Conservation (phyloP, 2,329 filamentous ascomycete species). For the Passalora sequoiae region DNA sequence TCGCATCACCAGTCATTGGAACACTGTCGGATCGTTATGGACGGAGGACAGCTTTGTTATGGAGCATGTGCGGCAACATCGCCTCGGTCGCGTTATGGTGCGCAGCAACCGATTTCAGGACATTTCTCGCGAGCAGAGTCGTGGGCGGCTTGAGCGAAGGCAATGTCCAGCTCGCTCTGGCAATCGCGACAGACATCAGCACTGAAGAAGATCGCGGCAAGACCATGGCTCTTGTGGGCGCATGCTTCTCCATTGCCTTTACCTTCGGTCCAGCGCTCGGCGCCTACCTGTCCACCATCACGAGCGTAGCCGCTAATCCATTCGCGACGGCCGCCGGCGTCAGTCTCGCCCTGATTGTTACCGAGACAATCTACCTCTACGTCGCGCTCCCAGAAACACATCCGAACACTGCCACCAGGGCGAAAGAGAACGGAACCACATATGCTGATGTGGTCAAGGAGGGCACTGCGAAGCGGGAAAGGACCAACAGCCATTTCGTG, state of each 20-base stretch:
- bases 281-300: conserved; percentile 74
- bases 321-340: conserved; percentile 91
- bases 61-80: conserved; percentile 90
- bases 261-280: conserved; percentile 92
- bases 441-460: conserved; percentile 22
- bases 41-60: conserved; percentile 77
- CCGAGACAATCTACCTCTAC: conserved; percentile 87
- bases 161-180: conserved; percentile 92
- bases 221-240: conserved; percentile 94
- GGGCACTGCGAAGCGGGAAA: conserved; percentile 34
- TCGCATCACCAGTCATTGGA: conserved; percentile 89
- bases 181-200: conserved; percentile 93
- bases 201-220: conserved; percentile 77
- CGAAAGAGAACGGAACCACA: conserved; percentile 21
- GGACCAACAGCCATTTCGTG: conserved; percentile 77
- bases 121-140: conserved; percentile 86
- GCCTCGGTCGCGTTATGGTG: conserved; percentile 93
- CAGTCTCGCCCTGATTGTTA: conserved; percentile 74
- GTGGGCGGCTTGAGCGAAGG: conserved; percentile 93
- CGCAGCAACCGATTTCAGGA: conserved; percentile 85
- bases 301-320: conserved; percentile 76
- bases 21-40: conserved; percentile 83
- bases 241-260: conserved; percentile 94
- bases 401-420: conserved; percentile 32
- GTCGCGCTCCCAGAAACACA: conserved; percentile 80